Evolutionary conservation across 169 alveolate species (phyloP).

Genomic region (Plasmodium gonderi): DNA sequence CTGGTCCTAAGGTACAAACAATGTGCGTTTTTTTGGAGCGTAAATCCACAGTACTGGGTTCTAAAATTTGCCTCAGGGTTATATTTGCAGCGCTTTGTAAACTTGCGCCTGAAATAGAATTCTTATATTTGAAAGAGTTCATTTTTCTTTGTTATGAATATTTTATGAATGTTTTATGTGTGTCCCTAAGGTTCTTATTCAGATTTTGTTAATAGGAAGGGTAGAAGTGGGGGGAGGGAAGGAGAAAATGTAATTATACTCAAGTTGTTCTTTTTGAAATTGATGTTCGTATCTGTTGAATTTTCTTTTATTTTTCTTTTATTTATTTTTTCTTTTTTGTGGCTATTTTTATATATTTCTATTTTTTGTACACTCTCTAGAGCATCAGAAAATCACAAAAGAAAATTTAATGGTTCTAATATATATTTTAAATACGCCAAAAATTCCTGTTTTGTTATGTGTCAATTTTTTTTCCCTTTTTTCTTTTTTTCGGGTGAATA

Average conservation of each 20-base stretch:
- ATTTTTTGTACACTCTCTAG: background rate
- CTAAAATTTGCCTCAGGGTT: conserved; percentile 73
- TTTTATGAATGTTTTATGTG: background rate
- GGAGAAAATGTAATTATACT: too few species aligned
- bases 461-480: background rate
- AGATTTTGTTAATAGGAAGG: background rate
- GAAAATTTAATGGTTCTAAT: too few species aligned
- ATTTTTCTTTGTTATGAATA: conserved; percentile 6
- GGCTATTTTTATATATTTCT: too few species aligned
- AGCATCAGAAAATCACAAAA: background rate
- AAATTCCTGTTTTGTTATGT: background rate
- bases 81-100: conserved; percentile 70
- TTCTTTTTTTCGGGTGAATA: background rate
- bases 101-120: conserved; percentile 22
- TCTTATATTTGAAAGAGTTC: conserved; percentile 44
- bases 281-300: too few species aligned
- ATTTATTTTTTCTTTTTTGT: too few species aligned
- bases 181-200: too few species aligned
- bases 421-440: too few species aligned
- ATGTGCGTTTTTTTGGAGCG: conserved; percentile 94
- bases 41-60: conserved; percentile 77
- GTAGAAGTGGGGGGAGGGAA: background rate
- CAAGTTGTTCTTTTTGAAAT: background rate
- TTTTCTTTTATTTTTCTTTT: too few species aligned
- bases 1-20: conserved; percentile 98